A percentile compares a stretch with the other conserved stretches of the same genome.
These are phyloP conservation scores for Ustilago trichophora DNA, from an alignment of 1,284 basidiomycete genomes.

Conservation along the genomic window DNA sequence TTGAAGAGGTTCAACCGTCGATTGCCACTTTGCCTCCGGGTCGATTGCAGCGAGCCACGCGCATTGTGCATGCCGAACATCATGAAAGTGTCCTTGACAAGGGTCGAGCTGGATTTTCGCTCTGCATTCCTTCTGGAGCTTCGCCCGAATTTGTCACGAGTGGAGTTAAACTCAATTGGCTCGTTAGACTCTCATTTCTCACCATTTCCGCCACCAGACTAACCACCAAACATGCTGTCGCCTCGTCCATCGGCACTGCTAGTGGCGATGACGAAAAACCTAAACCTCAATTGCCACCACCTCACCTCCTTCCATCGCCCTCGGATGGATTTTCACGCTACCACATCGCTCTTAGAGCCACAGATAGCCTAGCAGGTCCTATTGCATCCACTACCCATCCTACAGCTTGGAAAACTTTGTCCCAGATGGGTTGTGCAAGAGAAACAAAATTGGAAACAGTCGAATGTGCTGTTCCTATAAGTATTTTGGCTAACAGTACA, in stretches of 20 bases:
- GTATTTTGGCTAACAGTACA: conserved; percentile 57
- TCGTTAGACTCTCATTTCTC: conserved; percentile 56
- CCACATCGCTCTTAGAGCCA: conserved; percentile 48
- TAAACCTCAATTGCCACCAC: conserved; percentile 30
- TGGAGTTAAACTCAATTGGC: conserved; percentile 59
- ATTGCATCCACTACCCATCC: neutral
- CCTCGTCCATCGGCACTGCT: too few relatives aligned
- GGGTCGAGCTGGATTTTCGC: conserved; percentile 46
- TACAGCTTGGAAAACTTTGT: conserved; percentile 1
- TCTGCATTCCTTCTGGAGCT: conserved; percentile 59
- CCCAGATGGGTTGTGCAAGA: conserved; percentile 5
- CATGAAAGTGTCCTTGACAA: conserved; percentile 59
- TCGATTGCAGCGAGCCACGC: conserved; percentile 44
- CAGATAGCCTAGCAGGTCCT: conserved; percentile 33
- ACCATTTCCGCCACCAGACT: conserved; percentile 39
- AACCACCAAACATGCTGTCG: too few relatives aligned
- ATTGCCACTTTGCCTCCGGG: conserved; percentile 52
- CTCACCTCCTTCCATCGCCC: conserved; percentile 47
- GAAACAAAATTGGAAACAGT: conserved; percentile 62
- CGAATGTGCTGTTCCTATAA: conserved; percentile 61
- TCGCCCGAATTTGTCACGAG: conserved; percentile 62
- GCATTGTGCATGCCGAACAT: conserved; percentile 55
- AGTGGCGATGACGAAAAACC: too few relatives aligned
- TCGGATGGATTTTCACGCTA: conserved; percentile 57
- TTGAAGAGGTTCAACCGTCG: conserved; percentile 58